These are phyloP conservation scores for Hypholoma sublateritium DNA, from an alignment of 768 basidiomycete species.

Conservation along the genomic window DNA sequence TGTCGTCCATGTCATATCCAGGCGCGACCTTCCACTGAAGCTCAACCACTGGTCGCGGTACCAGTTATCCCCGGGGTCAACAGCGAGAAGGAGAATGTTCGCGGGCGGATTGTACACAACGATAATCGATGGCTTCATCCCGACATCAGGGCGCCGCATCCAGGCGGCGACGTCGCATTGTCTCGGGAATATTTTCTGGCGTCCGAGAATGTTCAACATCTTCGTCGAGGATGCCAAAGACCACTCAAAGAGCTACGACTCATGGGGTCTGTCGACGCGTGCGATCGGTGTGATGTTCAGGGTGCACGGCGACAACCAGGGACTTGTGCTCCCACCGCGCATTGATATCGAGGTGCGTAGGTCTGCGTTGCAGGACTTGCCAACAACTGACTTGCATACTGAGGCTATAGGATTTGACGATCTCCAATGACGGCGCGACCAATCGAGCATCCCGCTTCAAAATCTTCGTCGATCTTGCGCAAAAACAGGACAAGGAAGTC, in stretches of 20 bases:
- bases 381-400: constrained; percentile 4
- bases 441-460: constrained; percentile 98
- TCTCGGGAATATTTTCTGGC: constrained; percentile 97
- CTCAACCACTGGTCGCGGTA: constrained; percentile 98
- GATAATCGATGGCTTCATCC: constrained; percentile 96
- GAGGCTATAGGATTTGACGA: constrained; percentile 85
- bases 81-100: constrained; percentile 99
- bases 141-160: constrained; percentile 95
- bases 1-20: too few relatives aligned
- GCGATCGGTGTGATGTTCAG: constrained; percentile 99
- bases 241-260: constrained; percentile 71
- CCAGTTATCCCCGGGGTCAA: constrained; percentile 97
- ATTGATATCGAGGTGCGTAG: constrained; percentile 90
- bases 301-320: constrained; percentile 98
- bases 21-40: constrained; percentile 95
- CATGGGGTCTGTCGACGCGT: constrained; percentile 96
- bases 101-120: constrained; percentile 98
- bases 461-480: constrained; percentile 96
- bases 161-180: constrained; percentile 98
- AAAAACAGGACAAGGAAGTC: constrained; percentile 99
- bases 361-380: background rate
- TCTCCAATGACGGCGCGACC: constrained; percentile 99
- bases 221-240: constrained; percentile 92
- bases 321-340: constrained; percentile 93
- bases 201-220: constrained; percentile 97